Base-by-base conservation (phyloP, 352 stramenopile species). In the Elongisporangium undulatum region DNA sequence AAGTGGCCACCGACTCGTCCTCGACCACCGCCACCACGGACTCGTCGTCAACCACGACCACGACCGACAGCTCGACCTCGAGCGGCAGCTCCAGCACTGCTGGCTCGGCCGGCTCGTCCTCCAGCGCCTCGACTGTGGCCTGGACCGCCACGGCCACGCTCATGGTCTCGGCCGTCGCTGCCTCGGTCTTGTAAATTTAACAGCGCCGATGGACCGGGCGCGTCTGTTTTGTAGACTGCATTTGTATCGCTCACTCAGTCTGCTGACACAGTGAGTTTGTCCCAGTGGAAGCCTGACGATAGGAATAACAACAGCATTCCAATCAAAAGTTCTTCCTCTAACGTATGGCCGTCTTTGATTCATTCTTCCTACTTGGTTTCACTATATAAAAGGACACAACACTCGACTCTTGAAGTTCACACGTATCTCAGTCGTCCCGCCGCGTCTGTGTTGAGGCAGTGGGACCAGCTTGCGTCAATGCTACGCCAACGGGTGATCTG, bases 241-340 rank as follows among this genome's bases (percentile, higher is more conserved):
- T 20, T 23, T 29, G 10, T 23, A 53, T 23, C 19, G 10, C 49
- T 17, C 20, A 20, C 13, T 17, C 49, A 10, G 8, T 26, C 4
- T 53, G 34, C 4, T 55, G 29, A 49, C 55, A 21, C 24, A 68
- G 20, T 38, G 26, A 49, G 48, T 66, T 54, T 51, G 26, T 58
- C 29, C 39, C 55, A 41, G 15, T 38, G 26, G 12, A 38, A 9
- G 26, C 26, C 9, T 12, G 12, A n/a, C n/a, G 26, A 38, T 9
- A 38, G 26, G 23, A 38, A 38, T 38, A 38, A 38, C 26, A 38
- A 38, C 5, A n/a, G n/a, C 12, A 26, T 9, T 7, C 26, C 9
- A 38, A 38, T 38, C 26, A 8, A 38, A n/a, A n/a, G n/a, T n/a
- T n/a, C n/a, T n/a, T n/a, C n/a, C n/a, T n/a, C n/a, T n/a, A n/a